Base-by-base conservation (phyloP, 805 yeast species). In the Metschnikowia continentalis region DNA sequence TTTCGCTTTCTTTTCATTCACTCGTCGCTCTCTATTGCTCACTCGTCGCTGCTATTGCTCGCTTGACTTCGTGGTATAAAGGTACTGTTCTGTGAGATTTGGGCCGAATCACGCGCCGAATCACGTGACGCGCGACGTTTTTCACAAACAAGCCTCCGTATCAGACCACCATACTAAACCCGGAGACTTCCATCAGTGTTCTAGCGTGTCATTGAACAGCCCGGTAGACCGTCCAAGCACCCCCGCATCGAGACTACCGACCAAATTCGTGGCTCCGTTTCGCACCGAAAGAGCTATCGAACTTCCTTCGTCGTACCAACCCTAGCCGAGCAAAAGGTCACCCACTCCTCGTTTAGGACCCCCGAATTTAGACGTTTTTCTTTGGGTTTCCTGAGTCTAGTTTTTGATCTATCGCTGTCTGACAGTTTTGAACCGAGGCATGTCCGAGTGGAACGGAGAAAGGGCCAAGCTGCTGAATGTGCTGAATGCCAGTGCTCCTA, bases 111-210 rank as follows among this genome's bases (percentile, higher is more conserved):
- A 42, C 46, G 32, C 33, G 46, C 11, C 5, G 30, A 10, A 1
- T 2, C 46, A 42, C 32, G 46, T 42, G 46, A 42, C 38, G 46
- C 46, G 46, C 46, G 46, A 22, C 37, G 20, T 42, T 32, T 32
- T 42, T 42, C 38, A 42, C 46, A 33, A 42, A 42, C 46, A 42
- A 42, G 36, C 3, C 46, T 32, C 46, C 46, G 46, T 42, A 32
- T 20, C 38, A 14, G 35, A 15, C 10, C 23, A 7, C n/a, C 15
- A 14, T 8, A 26, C 30, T 20, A 10, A 15, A n/a, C 32, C 43
- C 43, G 22, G 22, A 26, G 10, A 26, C 4, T 26, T 26, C 10
- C 30, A 7, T 26, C 43, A 40, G 15, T 26, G 33, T 40, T 39
- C 43, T 8, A 26, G 43, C 43, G 35, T 40, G 43, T 39, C 42